Base-by-base conservation (phyloP, 805 yeast species). In the Myxozyma monticola region DNA sequence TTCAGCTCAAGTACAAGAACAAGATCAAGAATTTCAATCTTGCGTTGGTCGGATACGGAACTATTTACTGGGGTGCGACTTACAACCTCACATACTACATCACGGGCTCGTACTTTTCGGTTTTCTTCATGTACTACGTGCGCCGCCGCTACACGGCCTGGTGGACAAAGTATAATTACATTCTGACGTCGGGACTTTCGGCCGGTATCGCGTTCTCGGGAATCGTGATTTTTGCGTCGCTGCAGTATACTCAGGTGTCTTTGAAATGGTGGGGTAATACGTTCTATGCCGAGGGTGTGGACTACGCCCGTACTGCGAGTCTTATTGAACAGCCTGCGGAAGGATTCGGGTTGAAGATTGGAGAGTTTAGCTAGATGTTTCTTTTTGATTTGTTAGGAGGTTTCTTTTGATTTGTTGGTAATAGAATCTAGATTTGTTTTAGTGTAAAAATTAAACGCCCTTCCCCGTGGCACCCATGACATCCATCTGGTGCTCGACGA, bases 111-210 rank as follows among this genome's bases (percentile, higher is more conserved):
- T 51, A 60, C 43, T 35, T 46, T 34, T 84, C 85, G 3, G 74
- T 74, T 54, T 46, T 73, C 6, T 83, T 83, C 70, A 80, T 80
- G 69, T 80, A 73, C 66, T 71, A 72, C 59, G 66, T 84, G 45
- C 80, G 79, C 52, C 72, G 77, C 42, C 71, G 72, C 53, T 81
- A 78, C 68, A 70, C 76, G 42, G 69, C 73, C 41, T 84, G 88
- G 89, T 84, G 89, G 89, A 80, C 82, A 33, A 83, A 83, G 65
- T 84, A 83, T 65, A 83, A 82, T 64, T 83, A 81, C 63, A 75
- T 81, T 2, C 68, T 84, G 41, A 76, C 85, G 22, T 81, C 85
- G 21, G 88, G 81, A 1, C 67, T 84, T 15, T 82, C 83, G 33
- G 77, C 84, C 9, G 87, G 87, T 0, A 75, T 83, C n/a, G 86